Conservation (phyloP, 257 asterid genomes). For the Salvia hispanica region DNA sequence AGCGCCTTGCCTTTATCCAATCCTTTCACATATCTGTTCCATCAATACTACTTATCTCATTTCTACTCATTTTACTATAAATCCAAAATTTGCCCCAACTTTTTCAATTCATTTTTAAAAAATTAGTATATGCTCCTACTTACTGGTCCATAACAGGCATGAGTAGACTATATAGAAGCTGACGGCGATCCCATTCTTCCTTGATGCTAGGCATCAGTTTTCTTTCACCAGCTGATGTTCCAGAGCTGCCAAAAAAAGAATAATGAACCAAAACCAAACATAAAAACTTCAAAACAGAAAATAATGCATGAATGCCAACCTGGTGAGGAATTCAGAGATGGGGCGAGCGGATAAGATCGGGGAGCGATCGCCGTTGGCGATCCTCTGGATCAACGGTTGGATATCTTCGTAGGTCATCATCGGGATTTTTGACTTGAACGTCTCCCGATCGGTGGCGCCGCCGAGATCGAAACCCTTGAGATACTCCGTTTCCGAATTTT, state of each 20-base stretch:
- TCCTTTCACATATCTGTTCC: constrained; percentile 43
- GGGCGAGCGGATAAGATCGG: constrained; percentile 46
- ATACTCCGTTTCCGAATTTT: no score
- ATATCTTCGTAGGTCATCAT: constrained; percentile 25
- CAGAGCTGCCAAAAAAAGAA: constrained; percentile 30
- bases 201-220: constrained; percentile 46
- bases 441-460: neutral
- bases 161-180: constrained; percentile 43
- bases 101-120: no score
- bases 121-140: neutral
- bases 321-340: constrained; percentile 42
- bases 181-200: constrained; percentile 47
- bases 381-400: constrained; percentile 32
- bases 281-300: no score
- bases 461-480: no score
- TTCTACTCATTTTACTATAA: no score
- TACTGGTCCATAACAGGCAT: constrained; percentile 49
- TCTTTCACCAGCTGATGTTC: constrained; percentile 52
- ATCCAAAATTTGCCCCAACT: no score
- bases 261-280: no score
- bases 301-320: constrained; percentile 18
- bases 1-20: constrained; percentile 48
- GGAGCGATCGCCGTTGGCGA: constrained; percentile 48
- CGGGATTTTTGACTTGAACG: constrained; percentile 29
- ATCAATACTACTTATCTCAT: no score